A percentile compares a stretch with the other conserved stretches of the same genome.
Conservation (phyloP, 1,139 yeast species). For the Arxiozyma slooffiae region DNA sequence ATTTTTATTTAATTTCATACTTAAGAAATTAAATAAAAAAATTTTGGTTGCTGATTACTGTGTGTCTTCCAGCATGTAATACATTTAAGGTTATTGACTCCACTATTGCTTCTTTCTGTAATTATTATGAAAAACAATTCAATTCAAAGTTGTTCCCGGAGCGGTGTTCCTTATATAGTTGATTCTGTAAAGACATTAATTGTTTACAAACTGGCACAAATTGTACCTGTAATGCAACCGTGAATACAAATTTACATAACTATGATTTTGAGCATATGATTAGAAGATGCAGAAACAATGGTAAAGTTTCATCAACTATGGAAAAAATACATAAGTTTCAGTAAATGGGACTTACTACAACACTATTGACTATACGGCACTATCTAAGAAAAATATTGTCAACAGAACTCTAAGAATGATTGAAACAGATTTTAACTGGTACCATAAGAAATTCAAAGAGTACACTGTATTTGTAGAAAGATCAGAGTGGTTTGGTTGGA, state of each 20-base stretch:
- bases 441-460: constrained; percentile 30
- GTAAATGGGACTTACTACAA: constrained; percentile 30
- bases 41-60: background rate
- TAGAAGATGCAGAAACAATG: constrained; percentile 31
- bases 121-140: constrained; percentile 31
- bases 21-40: background rate
- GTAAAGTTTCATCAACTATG: constrained; percentile 27
- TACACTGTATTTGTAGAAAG: constrained; percentile 25
- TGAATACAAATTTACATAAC: constrained; percentile 19
- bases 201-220: constrained; percentile 36
- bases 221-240: constrained; percentile 30
- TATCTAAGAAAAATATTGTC: constrained; percentile 16
- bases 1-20: no score
- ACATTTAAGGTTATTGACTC: constrained; percentile 1
- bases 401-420: constrained; percentile 29
- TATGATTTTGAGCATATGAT: constrained; percentile 34
- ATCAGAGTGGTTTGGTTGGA: constrained; percentile 37
- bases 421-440: constrained; percentile 26
- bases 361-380: constrained; percentile 22
- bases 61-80: background rate
- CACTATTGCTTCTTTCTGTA: constrained; percentile 15
- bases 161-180: constrained; percentile 26
- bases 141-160: constrained; percentile 38
- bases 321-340: constrained; percentile 30
- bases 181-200: constrained; percentile 34